phyloP scores from a whole-genome alignment of 305 asterid genomes.

The Fraxinus velutina region DNA sequence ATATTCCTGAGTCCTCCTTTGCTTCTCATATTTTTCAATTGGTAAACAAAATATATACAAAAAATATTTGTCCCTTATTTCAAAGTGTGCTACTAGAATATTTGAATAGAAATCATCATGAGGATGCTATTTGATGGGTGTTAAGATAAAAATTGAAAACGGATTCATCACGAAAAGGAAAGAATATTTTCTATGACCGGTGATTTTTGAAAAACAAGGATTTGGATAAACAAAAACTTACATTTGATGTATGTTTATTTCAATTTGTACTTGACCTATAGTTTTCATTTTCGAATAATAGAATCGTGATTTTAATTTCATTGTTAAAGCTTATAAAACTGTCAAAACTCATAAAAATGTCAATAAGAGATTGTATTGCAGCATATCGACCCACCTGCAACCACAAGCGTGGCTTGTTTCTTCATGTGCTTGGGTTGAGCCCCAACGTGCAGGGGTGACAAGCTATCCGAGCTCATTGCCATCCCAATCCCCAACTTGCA shows the following conservation, averaged over 20 bases:
- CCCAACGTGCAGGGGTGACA: not conserved
- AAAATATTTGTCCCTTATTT: no score
- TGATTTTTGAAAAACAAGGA: not conserved
- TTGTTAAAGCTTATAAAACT: not conserved
- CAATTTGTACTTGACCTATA: no score
- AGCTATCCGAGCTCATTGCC: no score
- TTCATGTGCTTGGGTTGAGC: not conserved
- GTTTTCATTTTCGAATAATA: not conserved
- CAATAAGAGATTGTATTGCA: not conserved
- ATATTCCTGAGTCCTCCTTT: not conserved
- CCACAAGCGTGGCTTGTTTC: not conserved
- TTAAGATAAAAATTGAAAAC: no score
- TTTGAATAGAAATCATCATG: no score
- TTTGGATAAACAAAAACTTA: no score
- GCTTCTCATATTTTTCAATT: not conserved
- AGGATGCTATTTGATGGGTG: no score
- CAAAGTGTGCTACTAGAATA: no score
- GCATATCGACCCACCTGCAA: not conserved
- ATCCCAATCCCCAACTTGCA: not conserved
- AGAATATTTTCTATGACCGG: no score
- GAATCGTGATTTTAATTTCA: not conserved
- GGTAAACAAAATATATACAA: no score
- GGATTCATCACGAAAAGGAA: no score
- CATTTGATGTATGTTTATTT: no score
- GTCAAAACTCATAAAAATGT: not conserved